Evolutionary conservation across 495 filamentous ascomycete species (phyloP).

Genomic region (Neurospora hispaniola): DNA sequence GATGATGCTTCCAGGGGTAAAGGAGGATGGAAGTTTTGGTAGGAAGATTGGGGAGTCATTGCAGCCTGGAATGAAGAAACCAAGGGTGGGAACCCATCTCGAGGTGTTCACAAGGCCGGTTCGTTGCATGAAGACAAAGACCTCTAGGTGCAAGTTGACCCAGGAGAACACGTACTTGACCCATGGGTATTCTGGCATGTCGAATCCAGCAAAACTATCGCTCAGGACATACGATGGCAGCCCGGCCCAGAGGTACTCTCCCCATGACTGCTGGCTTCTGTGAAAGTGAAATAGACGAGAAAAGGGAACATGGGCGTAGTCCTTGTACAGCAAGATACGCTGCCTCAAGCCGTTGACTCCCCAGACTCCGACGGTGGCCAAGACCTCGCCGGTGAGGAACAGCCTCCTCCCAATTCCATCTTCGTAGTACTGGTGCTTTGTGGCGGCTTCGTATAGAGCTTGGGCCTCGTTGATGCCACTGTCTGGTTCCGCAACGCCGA

Average conservation of each 20-base stretch:
- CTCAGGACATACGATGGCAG: conserved; percentile 22
- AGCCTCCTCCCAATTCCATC: conserved; percentile 28
- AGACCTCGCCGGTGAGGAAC: conserved; percentile 24
- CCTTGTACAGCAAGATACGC: conserved; percentile 40
- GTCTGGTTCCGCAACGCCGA: conserved; percentile 42
- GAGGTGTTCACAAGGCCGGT: conserved; percentile 31
- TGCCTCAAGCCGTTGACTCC: conserved; percentile 41
- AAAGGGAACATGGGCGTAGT: conserved; percentile 30
- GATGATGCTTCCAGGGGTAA: conserved; percentile 11
- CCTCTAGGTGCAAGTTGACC: conserved; percentile 32
- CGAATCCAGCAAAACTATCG: conserved; percentile 10
- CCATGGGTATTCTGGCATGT: conserved; percentile 10
- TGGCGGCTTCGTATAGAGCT: conserved; percentile 10
- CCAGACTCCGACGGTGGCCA: conserved; percentile 37
- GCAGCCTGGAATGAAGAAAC: conserved; percentile 41
- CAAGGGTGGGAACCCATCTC: conserved; percentile 28
- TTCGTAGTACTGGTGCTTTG: conserved; percentile 27
- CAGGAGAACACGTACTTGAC: conserved; percentile 21
- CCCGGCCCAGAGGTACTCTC: conserved; percentile 19
- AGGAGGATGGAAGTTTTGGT: conserved; percentile 21
- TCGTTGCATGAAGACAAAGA: conserved; percentile 40
- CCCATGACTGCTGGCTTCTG: conserved; percentile 17
- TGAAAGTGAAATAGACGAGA: conserved; percentile 24
- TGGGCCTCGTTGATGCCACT: conserved; percentile 19
- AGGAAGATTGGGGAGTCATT: conserved; percentile 33